Percentiles rank a stretch among this genome's conserved stretches.
phyloP scores from a whole-genome alignment of 192 early-diverging fungal species.

The Coemansia erecta region DNA sequence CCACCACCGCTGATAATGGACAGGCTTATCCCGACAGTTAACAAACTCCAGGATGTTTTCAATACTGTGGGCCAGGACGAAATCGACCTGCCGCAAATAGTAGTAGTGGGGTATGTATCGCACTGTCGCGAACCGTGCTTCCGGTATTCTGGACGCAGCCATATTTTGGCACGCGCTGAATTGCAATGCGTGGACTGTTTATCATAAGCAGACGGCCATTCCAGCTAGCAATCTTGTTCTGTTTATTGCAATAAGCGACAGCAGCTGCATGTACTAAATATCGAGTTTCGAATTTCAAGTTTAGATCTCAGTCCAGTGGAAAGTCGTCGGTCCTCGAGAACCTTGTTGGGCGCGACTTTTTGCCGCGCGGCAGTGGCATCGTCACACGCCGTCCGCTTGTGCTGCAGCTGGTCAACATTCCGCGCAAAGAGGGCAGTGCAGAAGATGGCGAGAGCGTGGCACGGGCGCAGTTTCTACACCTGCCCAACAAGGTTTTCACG shows the following conservation, averaged over 20 bases:
- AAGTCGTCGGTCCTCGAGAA: conserved; percentile 98
- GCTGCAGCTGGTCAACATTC: conserved; percentile 71
- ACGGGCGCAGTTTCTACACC: conserved; percentile 72
- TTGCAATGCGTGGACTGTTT: neutral
- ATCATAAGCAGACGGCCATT: neutral
- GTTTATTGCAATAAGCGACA: neutral
- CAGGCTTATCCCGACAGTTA: conserved; percentile 78
- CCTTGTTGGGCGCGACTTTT: conserved; percentile 96
- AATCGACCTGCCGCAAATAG: conserved; percentile 81
- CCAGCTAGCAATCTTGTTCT: neutral
- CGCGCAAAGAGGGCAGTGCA: conserved; percentile 12
- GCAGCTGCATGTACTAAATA: neutral
- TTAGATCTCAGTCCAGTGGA: conserved; percentile 80
- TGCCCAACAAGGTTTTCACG: conserved; percentile 71
- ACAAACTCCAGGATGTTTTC: conserved; percentile 80
- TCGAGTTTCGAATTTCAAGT: conserved; percentile 8
- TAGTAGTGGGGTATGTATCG: conserved; percentile 69
- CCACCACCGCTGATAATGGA: conserved; percentile 53
- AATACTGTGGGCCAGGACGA: conserved; percentile 70
- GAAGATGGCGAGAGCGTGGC: conserved; percentile 26
- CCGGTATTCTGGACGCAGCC: too few species aligned
- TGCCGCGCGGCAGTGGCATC: conserved; percentile 88
- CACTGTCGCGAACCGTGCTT: neutral
- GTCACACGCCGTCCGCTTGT: conserved; percentile 82
- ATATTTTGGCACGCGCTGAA: too few species aligned